Evolutionary conservation across 495 filamentous ascomycete genomes (phyloP).

Genomic region (Penicillium macrosclerotiorum): DNA sequence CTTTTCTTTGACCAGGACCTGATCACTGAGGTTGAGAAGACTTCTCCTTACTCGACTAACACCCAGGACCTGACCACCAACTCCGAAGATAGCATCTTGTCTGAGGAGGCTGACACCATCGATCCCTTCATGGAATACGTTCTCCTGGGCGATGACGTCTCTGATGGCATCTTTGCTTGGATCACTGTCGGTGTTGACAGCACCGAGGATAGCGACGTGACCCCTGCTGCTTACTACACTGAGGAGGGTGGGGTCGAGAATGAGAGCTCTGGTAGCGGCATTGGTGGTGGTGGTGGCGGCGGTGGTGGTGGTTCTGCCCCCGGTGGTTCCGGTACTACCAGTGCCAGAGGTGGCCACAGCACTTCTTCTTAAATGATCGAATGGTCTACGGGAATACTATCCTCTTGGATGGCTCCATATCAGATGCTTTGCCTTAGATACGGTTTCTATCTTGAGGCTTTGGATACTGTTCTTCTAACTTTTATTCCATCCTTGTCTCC

Average conservation of each 20-base stretch:
- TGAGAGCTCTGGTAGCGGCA: constrained; percentile 23
- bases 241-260: constrained; percentile 38
- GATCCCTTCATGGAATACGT: constrained; percentile 60
- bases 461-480: no score
- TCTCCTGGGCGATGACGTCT: constrained; percentile 23
- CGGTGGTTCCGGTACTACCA: constrained; percentile 4
- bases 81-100: constrained; percentile 48
- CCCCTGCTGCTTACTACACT: constrained; percentile 33
- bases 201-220: constrained; percentile 22
- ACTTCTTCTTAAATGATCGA: not conserved
- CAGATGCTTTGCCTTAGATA: no score
- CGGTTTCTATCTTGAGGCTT: no score
- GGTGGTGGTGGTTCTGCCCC: constrained; percentile 13
- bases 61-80: constrained; percentile 49
- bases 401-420: no score
- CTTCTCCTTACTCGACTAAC: constrained; percentile 56
- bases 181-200: constrained; percentile 34
- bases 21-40: constrained; percentile 42
- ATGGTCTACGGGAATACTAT: no score
- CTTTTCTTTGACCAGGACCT: constrained; percentile 61
- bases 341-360: not conserved
- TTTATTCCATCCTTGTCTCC: no score
- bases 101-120: constrained; percentile 46
- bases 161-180: constrained; percentile 38
- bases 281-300: constrained; percentile 9